Base-by-base conservation (phyloP, 306 rosid species). In the Pachyrhizus erosus region DNA sequence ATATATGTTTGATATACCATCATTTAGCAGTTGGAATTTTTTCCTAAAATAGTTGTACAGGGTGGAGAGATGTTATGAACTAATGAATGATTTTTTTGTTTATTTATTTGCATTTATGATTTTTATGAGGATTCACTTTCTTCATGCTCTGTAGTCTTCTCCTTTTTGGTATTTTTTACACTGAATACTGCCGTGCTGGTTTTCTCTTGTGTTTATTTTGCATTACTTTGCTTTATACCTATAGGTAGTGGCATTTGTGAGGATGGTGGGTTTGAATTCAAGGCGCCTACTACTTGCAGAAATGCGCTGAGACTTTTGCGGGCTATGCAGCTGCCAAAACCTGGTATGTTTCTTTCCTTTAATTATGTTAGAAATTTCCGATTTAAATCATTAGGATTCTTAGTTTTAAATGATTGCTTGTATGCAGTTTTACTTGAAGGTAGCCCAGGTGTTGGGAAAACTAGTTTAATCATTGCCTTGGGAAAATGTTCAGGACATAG, bases 371-470 rank as follows among this genome's bases (percentile, higher is more conserved):
- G 51, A 65, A 29, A 31, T 39, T 68, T 75, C 15, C 39, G 21
- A 60, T 45, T 7, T 64, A 39, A 42, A 65, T 52, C 67, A 29
- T 70, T 14, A 15, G 9, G 48, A 64, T 26, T 76, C 34, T 58
- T 66, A 57, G 73, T 64, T 77, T 82, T 80, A 70, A 51, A 70
- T 77, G 46, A 61, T 34, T 40, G 49, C 33, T 80, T 75, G 48
- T 43, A 79, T 91, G 77, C 89, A 93, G 98, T 96, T 87, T 83
- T 96, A 85, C 87, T 96, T 73, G 99, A 96, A 87, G 99, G 99
- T 15, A 93, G 99, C 84, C 99, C 99, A 18, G 99, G 99, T 82
- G 99, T 96, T 48, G 99, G 99, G 86, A 96, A 96, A 83, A 96
- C 99, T 54, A 96, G 98, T 89, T 91, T 96, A 78, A 77, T 96